phyloP scores from a whole-genome alignment of 2,329 filamentous ascomycete species.

The Colletotrichum australisinense region DNA sequence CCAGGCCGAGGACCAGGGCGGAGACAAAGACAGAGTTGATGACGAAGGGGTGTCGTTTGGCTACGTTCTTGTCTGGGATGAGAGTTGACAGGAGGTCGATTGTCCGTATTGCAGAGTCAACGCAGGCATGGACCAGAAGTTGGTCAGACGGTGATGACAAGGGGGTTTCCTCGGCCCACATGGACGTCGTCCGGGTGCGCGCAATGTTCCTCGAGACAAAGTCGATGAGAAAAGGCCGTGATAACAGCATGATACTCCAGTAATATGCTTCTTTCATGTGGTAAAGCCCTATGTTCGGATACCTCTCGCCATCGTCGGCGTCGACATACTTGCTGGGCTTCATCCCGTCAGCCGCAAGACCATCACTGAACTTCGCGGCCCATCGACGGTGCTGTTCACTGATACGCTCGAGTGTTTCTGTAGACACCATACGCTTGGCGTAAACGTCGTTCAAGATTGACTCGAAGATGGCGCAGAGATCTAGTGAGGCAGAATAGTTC shows the following conservation, averaged over 20 bases:
- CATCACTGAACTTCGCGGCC: conserved; percentile 37
- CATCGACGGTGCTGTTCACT: conserved; percentile 43
- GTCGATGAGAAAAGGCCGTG: conserved; percentile 50
- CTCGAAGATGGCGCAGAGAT: conserved; percentile 51
- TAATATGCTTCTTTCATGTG: conserved; percentile 51
- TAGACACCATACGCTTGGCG: conserved; percentile 43
- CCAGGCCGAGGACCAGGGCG: conserved; percentile 55
- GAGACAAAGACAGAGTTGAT: conserved; percentile 59
- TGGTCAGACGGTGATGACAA: conserved; percentile 33
- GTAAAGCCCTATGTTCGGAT: conserved; percentile 43
- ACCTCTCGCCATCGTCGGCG: conserved; percentile 31
- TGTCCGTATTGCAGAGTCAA: conserved; percentile 48
- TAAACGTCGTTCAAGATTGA: conserved; percentile 49
- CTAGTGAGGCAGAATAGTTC: conserved; percentile 43
- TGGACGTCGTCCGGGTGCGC: not conserved
- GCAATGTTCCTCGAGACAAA: conserved; percentile 36
- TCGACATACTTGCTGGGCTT: conserved; percentile 31
- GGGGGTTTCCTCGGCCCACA: not conserved
- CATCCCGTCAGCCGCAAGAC: conserved; percentile 37
- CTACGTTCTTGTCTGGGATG: conserved; percentile 45
- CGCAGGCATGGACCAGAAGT: conserved; percentile 46
- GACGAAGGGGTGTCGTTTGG: conserved; percentile 55
- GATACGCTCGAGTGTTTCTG: conserved; percentile 41
- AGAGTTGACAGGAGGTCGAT: conserved; percentile 53
- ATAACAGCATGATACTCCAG: conserved; percentile 51